Evolutionary conservation across 306 rosid species (phyloP), one percentile per base, ranked within the genome.

Genomic region (Casuarina glauca): DNA sequence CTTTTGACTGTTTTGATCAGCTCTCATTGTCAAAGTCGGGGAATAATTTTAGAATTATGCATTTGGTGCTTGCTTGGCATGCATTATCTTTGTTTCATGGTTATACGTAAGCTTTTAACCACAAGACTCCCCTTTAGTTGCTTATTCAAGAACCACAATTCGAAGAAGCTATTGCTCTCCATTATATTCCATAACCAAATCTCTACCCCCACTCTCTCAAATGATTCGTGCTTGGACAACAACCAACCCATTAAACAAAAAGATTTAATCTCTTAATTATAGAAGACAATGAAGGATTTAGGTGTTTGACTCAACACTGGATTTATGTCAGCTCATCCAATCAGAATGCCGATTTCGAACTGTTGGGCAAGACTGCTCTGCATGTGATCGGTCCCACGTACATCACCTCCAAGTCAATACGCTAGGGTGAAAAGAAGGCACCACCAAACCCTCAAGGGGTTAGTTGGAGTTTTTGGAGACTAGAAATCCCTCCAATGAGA

Each of bases 311-410:
- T 84, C 68, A 58, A 74, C 74, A 72, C 79, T 51, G 12, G 67
- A 70, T 48, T 70, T 67, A 15, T 38, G 69, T 80, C 64, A 6
- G 57, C 75, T 81, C 72, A 84, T 52, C 81, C 82, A 76, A 87
- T 84, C 70, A 80, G 72, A 69, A 20, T 70, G 2, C 69, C 57
- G 62, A 69, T 63, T 76, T 81, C 62, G 52, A 74, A 61, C 61
- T 54, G 15, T 58, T 36, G 82, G 51, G 70, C 53, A 36, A 82
- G 71, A 77, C 67, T 75, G 74, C 64, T 72, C 63, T 69, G 54
- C 75, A 81, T 75, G 86, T 71, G 85, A 72, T 76, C 80, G 91
- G 89, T 76, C 86, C 87, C 83, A 83, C 87, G 43, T 70, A 79
- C 38, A 76, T 85, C 80, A 78, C 35, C 77, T 52, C 74, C 51